Conservation (phyloP, 306 rosid species). For the Myrica gale region DNA sequence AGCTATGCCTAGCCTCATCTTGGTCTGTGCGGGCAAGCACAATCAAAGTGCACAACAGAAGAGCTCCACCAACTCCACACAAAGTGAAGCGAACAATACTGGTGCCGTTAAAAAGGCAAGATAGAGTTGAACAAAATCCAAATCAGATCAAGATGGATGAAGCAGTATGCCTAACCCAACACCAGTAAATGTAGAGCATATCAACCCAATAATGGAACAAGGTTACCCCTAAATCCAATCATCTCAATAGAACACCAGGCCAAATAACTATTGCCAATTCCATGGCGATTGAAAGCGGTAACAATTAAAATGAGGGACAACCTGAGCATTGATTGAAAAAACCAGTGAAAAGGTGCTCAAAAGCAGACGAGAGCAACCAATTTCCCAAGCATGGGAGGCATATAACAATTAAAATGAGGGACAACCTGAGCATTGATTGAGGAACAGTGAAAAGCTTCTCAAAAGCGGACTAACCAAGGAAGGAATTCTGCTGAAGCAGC, state of each 20-base stretch:
- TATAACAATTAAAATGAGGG: background rate
- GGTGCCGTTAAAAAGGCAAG: conserved; percentile 25
- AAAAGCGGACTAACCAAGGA: conserved; percentile 51
- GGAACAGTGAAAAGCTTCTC: background rate
- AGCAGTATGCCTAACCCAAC: conserved; percentile 13
- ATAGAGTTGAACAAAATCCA: conserved; percentile 3
- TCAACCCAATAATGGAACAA: background rate
- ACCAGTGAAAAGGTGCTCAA: background rate
- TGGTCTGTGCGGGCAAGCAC: conserved; percentile 51
- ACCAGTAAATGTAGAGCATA: background rate
- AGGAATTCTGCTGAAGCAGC: conserved; percentile 54
- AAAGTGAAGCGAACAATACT: conserved; percentile 46
- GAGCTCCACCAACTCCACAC: conserved; percentile 51
- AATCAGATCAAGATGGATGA: conserved; percentile 3
- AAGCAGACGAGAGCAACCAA: conserved; percentile 7
- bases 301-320: background rate
- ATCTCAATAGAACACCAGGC: background rate
- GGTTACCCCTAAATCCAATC: background rate
- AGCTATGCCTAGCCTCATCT: conserved; percentile 62
- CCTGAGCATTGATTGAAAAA: background rate
- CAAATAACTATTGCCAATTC: background rate
- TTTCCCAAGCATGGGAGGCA: background rate
- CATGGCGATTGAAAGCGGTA: background rate
- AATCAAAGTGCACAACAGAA: conserved; percentile 42
- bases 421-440: background rate